These are phyloP conservation scores for Ophioceras dolichostomum DNA, from an alignment of 2,329 filamentous ascomycete species.

Conservation along the genomic window DNA sequence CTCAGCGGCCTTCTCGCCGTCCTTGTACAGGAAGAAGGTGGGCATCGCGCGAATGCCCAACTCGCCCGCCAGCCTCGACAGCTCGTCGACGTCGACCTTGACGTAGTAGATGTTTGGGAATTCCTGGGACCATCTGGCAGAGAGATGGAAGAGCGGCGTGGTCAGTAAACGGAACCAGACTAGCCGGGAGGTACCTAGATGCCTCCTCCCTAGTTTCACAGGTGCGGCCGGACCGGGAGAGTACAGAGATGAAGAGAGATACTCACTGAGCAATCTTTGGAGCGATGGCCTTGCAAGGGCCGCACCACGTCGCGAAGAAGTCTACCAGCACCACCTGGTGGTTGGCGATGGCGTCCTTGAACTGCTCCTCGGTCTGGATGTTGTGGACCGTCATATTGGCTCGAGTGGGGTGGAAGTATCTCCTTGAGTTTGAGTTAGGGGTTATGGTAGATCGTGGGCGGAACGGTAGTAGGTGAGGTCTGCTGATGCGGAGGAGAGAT, in stretches of 20 bases:
- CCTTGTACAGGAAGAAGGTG: slow-evolving; percentile 77
- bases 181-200: background rate
- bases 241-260: slow-evolving; percentile 3
- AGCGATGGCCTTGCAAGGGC: slow-evolving; percentile 85
- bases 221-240: slow-evolving; percentile 12
- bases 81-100: slow-evolving; percentile 84
- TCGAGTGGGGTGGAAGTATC: slow-evolving; percentile 21
- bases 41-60: slow-evolving; percentile 85
- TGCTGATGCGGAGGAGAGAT: too few relatives aligned
- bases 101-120: slow-evolving; percentile 49
- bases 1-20: slow-evolving; percentile 59
- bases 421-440: too few relatives aligned
- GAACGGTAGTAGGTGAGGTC: too few relatives aligned
- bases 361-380: slow-evolving; percentile 15
- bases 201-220: slow-evolving; percentile 10
- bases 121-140: slow-evolving; percentile 43
- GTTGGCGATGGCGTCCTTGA: slow-evolving; percentile 23
- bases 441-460: too few relatives aligned
- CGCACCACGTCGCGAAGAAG: slow-evolving; percentile 85
- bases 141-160: background rate
- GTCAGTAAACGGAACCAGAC: background rate
- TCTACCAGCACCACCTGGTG: slow-evolving; percentile 60
- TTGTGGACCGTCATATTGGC: slow-evolving; percentile 31
- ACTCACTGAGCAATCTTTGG: slow-evolving; percentile 58
- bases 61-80: slow-evolving; percentile 62